phyloP scores from a whole-genome alignment of 140 eudicot genomes.

The Erigeron philadelphicus region DNA sequence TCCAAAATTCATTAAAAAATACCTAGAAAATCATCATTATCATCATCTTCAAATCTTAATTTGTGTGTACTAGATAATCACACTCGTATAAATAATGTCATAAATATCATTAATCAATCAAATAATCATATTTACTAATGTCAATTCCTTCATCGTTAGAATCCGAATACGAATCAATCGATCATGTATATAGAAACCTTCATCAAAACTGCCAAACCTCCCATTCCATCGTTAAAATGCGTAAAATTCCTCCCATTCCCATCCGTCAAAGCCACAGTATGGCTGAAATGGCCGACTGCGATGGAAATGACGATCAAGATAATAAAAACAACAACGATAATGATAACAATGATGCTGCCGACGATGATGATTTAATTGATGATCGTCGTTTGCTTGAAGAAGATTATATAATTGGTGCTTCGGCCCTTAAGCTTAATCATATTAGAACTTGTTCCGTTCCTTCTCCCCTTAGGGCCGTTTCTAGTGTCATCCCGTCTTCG shows the following conservation, averaged over 20 bases:
- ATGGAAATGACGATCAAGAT: constrained; percentile 23
- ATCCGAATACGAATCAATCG: constrained; percentile 30
- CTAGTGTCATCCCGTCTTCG: constrained; percentile 28
- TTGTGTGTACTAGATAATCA: neutral
- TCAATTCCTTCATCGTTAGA: constrained; percentile 36
- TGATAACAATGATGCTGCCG: constrained; percentile 11
- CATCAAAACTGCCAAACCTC: constrained; percentile 37
- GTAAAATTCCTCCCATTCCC: constrained; percentile 72
- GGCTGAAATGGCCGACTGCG: constrained; percentile 34
- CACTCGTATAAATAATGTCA: no score
- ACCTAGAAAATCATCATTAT: constrained; percentile 19
- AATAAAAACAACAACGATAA: constrained; percentile 18
- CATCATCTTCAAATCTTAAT: neutral
- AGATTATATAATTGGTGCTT: constrained; percentile 48
- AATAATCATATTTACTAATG: constrained; percentile 21
- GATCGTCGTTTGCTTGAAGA: constrained; percentile 34
- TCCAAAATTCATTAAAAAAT: constrained; percentile 5
- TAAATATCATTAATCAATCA: neutral
- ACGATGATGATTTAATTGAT: constrained; percentile 11
- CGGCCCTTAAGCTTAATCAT: constrained; percentile 67
- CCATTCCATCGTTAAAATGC: constrained; percentile 48
- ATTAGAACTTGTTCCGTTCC: constrained; percentile 82
- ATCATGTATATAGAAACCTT: constrained; percentile 42
- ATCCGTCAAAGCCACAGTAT: constrained; percentile 41
- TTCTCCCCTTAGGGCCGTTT: constrained; percentile 37